phyloP scores from a whole-genome alignment of 176 grass and related monocot genomes.

The Oryza coarctata region DNA sequence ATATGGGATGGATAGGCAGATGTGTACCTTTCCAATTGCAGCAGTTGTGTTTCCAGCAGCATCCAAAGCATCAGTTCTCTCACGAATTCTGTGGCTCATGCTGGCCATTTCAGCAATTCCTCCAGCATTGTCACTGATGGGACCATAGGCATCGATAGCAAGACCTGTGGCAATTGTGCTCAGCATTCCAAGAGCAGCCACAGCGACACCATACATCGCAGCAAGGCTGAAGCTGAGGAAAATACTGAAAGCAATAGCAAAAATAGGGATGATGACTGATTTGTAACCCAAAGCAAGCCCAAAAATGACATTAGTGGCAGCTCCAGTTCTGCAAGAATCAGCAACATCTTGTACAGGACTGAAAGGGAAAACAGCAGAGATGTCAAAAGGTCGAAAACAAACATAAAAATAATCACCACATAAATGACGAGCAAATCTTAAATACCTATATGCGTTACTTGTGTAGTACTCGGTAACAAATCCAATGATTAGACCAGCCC shows the following conservation, averaged over 20 bases:
- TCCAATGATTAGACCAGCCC: slow-evolving; percentile 62
- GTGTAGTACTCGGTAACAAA: slow-evolving; percentile 65
- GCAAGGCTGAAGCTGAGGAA: slow-evolving; percentile 68
- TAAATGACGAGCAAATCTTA: background rate
- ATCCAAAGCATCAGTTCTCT: slow-evolving; percentile 59
- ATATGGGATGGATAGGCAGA: background rate
- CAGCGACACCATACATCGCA: slow-evolving; percentile 70
- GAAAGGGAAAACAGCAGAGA: slow-evolving; percentile 27
- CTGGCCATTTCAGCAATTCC: slow-evolving; percentile 71
- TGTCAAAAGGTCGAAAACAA: background rate
- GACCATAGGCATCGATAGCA: slow-evolving; percentile 63
- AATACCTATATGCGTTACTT: slow-evolving; percentile 57
- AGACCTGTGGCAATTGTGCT: slow-evolving; percentile 67
- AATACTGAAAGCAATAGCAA: slow-evolving; percentile 54
- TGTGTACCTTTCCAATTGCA: slow-evolving; percentile 48
- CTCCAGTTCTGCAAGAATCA: slow-evolving; percentile 64
- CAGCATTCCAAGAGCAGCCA: slow-evolving; percentile 71
- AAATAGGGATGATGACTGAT: slow-evolving; percentile 67
- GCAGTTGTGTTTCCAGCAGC: slow-evolving; percentile 53
- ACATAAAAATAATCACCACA: background rate
- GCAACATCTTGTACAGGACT: slow-evolving; percentile 66
- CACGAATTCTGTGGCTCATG: slow-evolving; percentile 58
- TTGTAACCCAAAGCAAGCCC: slow-evolving; percentile 67
- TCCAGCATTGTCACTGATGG: slow-evolving; percentile 68
- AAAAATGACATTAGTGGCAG: slow-evolving; percentile 68